phyloP scores from a whole-genome alignment of 1,284 basidiomycete genomes.

The Moesziomyces sp. region DNA sequence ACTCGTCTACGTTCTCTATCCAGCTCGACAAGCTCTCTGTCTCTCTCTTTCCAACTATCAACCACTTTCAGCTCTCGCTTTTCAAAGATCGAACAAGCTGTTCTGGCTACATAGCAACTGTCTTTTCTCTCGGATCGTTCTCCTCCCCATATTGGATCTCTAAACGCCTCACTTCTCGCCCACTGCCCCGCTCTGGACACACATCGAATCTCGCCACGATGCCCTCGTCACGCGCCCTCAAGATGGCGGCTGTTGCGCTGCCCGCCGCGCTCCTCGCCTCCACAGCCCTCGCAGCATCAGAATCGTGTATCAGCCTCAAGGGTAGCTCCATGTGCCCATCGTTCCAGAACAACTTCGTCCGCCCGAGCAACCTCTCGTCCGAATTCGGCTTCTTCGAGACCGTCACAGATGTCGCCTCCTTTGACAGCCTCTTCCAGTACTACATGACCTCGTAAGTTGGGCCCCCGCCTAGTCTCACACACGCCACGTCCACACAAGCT shows the following conservation, averaged over 20 bases:
- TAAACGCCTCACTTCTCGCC: not conserved
- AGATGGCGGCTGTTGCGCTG: conserved; percentile 28
- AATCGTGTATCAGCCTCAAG: conserved; percentile 52
- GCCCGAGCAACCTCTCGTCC: conserved; percentile 67
- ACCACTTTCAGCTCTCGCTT: conserved; percentile 13
- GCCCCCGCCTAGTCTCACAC: not conserved
- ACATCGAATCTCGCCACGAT: conserved; percentile 12
- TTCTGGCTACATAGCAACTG: conserved; percentile 25
- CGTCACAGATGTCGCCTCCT: conserved; percentile 68
- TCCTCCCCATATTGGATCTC: conserved; percentile 3
- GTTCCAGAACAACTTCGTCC: conserved; percentile 62
- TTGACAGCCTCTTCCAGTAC: conserved; percentile 67
- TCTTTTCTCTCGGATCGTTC: conserved; percentile 28
- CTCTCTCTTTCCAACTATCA: conserved; percentile 16
- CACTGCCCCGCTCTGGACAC: conserved; percentile 1
- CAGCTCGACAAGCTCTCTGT: conserved; percentile 11
- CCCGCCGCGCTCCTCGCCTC: conserved; percentile 32
- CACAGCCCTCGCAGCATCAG: conserved; percentile 33
- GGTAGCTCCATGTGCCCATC: conserved; percentile 56
- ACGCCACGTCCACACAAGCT: not conserved
- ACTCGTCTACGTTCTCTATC: conserved; percentile 11
- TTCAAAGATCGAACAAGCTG: conserved; percentile 16
- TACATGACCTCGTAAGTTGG: conserved; percentile 66
- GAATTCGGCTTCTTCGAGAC: conserved; percentile 66
- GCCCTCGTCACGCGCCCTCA: conserved; percentile 37